Conservation (phyloP, 495 filamentous ascomycete species). For the Aspergillus saccharolyticus region DNA sequence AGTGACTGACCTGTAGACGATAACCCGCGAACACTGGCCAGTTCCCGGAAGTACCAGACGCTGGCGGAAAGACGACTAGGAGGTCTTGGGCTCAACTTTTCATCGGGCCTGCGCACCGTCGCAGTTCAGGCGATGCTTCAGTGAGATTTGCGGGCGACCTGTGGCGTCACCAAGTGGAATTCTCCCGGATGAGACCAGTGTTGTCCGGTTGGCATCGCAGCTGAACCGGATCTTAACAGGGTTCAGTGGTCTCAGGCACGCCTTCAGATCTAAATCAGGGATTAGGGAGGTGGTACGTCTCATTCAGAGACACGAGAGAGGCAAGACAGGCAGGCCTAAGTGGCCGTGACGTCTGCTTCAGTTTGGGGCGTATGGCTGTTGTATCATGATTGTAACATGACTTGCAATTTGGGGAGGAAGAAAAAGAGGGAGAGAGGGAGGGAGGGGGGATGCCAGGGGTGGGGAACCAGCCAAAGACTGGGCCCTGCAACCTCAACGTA, state of each 20-base stretch:
- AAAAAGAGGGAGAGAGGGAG: too few species aligned
- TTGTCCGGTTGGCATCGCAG: not conserved
- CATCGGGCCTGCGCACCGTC: not conserved
- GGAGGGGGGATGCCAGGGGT: not conserved
- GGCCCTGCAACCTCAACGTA: conserved; percentile 18
- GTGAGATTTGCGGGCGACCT: not conserved
- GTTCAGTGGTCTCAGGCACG: not conserved
- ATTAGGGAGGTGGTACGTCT: conserved; percentile 23
- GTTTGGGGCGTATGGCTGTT: conserved; percentile 4
- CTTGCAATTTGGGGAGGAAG: conserved; percentile 1
- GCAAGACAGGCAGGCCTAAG: conserved; percentile 11
- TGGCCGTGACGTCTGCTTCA: not conserved
- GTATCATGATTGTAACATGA: conserved; percentile 17
- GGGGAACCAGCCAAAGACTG: conserved; percentile 7
- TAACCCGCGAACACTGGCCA: conserved; percentile 3
- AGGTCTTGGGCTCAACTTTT: not conserved
- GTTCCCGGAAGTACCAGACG: conserved; percentile 14
- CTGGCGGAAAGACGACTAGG: not conserved
- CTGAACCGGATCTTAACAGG: not conserved
- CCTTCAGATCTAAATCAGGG: conserved; percentile 1
- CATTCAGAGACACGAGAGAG: conserved; percentile 11
- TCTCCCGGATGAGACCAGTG: not conserved
- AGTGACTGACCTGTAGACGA: conserved; percentile 10
- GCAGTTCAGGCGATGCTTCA: not conserved
- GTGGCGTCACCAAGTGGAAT: not conserved